Evolutionary conservation across 768 basidiomycete genomes (phyloP).

Genomic region (Agaricus blazei): DNA sequence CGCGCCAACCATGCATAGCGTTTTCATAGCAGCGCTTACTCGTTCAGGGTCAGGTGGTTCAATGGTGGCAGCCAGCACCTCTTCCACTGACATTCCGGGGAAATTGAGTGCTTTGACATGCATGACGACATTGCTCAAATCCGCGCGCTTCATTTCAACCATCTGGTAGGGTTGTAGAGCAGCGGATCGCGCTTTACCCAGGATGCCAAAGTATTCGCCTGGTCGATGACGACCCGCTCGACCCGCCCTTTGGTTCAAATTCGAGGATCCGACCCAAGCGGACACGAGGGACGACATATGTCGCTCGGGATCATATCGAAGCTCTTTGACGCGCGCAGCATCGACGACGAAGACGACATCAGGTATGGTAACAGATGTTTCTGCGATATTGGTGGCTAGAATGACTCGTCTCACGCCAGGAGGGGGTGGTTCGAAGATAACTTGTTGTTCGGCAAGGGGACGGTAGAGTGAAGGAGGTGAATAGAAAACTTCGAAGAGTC

Average conservation of each 20-base stretch:
- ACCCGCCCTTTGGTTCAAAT: constrained; percentile 87
- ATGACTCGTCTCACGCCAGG: constrained; percentile 81
- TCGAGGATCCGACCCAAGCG: constrained; percentile 88
- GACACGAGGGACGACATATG: constrained; percentile 87
- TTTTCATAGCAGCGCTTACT: constrained; percentile 72
- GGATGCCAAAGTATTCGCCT: constrained; percentile 87
- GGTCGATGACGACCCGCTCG: constrained; percentile 88
- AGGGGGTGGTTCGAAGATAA: constrained; percentile 81
- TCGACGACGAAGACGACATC: constrained; percentile 95
- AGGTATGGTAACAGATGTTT: constrained; percentile 93
- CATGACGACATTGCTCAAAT: constrained; percentile 91
- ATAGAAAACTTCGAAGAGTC: constrained; percentile 56
- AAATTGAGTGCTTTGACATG: constrained; percentile 92
- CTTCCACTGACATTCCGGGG: constrained; percentile 79
- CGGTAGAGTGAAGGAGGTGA: constrained; percentile 84
- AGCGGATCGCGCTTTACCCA: constrained; percentile 57
- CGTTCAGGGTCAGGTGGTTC: constrained; percentile 82
- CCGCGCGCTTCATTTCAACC: constrained; percentile 93
- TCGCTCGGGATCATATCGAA: constrained; percentile 82
- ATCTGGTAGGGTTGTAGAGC: constrained; percentile 74
- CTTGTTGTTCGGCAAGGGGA: constrained; percentile 84
- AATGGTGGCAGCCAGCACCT: constrained; percentile 79
- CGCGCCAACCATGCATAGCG: constrained; percentile 83
- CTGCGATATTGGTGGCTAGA: constrained; percentile 91
- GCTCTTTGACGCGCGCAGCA: constrained; percentile 82